Base-by-base conservation (phyloP, 2,329 filamentous ascomycete species). In the Stagonosporopsis chrysanthemi region DNA sequence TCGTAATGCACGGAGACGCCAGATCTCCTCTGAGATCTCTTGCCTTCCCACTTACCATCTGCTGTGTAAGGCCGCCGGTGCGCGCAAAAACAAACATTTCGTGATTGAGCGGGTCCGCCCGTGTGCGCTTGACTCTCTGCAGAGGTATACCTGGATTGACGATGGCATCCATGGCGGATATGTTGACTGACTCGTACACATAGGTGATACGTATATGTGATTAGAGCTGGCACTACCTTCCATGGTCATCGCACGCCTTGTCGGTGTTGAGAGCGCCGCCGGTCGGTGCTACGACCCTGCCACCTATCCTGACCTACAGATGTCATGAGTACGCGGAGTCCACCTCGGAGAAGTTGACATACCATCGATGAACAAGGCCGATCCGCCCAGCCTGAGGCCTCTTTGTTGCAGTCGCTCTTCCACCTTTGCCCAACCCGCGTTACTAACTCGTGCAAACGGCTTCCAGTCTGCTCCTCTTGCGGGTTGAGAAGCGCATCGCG, bases 381-480 rank as follows among this genome's bases (percentile, higher is more conserved):
- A 9, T 31, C 28, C 7, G 7, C 24, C 36, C 38, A 17, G 14
- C 11, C 29, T 44, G 45, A 45, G 45, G 17, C 35, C 35, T 29
- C 62, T 39, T 42, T 60, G 54, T 38, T 56, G 52, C 15, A 58
- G 24, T 40, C 61, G 62, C 49, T 63, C 59, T 38, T 70, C 59
- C 9, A 70, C 52, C 33, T 43, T 53, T 17, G 56, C 58, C 64
- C 65, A 66, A n/a, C 57, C 64, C 23, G 56, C 56, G 41, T 48
- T 49, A 31, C 64, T 64, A 17, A 72, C 38, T n/a, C 56, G 28
- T 23, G 62, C 60, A 29, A 72, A 68, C 5, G 65, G 65, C 41
- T 55, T 63, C 62, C 63, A 69, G 24, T 45, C 55, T 23, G 50
- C 26, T 35, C 65, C 65, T 31, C 22, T 35, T 4, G 60, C 50